Base-by-base conservation (phyloP, 345 rosid species). In the Brassica carinata region DNA sequence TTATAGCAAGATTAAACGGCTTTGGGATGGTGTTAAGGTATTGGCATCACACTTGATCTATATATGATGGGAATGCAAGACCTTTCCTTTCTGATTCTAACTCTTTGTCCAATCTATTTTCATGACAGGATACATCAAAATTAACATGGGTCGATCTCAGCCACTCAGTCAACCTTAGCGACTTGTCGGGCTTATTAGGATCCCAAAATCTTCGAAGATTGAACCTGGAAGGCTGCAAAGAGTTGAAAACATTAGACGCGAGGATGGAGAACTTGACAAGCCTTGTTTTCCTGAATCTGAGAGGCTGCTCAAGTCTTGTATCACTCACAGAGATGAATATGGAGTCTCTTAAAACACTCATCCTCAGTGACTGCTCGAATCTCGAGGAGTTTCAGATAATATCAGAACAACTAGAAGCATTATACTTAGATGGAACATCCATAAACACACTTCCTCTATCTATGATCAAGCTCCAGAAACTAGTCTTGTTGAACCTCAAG, bases 291-390 rank as follows among this genome's bases (percentile, higher is more conserved):
- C 2, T 85, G 68, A 51, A 18, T 7, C 71, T 85, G n/a, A 64
- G 31, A 69, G 72, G 64, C 18, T 82, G 82, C 26, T 48, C 5
- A 26, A 48, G 63, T 5, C 74, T 79, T 0, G 1, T 2, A 4
- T 53, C 33, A 36, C 74, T 73, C 14, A 7, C 7, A 0, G 23
- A 15, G 2, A 8, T 68, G 13, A 14, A 62, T 13, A 29, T n/a
- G n/a, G 15, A 1, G 3, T 82, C 51, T 9, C 55, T 72, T 7
- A 61, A 53, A 66, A 63, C 72, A 68, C 76, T 69, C 61, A 71
- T 13, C 69, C 79, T 59, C n/a, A 83, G 23, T 19, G 8, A 33
- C 2, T 87, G 87, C 80, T 31, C 14, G 29, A 74, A 18, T 8
- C 11, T 84, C 7, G 34, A 17, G 11, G 67, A 71, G 2, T 72